Conservation (phyloP, 371 early-diverging fungal genomes). For the Lichtheimia corymbifera region DNA sequence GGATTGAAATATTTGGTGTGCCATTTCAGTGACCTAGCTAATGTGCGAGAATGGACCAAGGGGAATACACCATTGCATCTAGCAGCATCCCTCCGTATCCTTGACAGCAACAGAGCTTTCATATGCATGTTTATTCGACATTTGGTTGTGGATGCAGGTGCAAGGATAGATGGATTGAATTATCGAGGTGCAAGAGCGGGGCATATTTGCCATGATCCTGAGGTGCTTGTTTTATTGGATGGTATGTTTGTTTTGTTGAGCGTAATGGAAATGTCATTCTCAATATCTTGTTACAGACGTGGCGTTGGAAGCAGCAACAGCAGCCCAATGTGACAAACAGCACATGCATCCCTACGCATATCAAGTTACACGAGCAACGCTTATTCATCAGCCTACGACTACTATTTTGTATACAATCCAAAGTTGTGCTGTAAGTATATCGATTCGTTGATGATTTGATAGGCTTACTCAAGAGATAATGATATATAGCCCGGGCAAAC, state of each 20-base stretch:
- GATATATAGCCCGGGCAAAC: too few species aligned
- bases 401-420: background rate
- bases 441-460: too few species aligned
- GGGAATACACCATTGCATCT: conserved; percentile 52
- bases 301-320: too few species aligned
- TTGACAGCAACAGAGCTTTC: background rate
- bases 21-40: conserved; percentile 5
- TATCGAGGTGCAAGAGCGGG: conserved; percentile 40
- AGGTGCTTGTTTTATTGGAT: conserved; percentile 34
- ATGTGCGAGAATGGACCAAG: conserved; percentile 26
- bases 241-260: conserved; percentile 20
- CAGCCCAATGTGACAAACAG: too few species aligned
- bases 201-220: conserved; percentile 32
- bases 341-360: too few species aligned
- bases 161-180: conserved; percentile 31
- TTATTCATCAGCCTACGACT: too few species aligned
- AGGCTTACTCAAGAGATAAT: too few species aligned
- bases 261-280: too few species aligned
- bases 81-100: conserved; percentile 12
- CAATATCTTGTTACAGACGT: too few species aligned
- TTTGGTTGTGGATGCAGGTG: conserved; percentile 27
- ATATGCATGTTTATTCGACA: conserved; percentile 9
- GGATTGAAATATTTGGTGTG: conserved; percentile 14
- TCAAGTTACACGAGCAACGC: too few species aligned
- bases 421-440: background rate